Conservation (phyloP, 768 basidiomycete species). For the Pulveroboletus sp. region DNA sequence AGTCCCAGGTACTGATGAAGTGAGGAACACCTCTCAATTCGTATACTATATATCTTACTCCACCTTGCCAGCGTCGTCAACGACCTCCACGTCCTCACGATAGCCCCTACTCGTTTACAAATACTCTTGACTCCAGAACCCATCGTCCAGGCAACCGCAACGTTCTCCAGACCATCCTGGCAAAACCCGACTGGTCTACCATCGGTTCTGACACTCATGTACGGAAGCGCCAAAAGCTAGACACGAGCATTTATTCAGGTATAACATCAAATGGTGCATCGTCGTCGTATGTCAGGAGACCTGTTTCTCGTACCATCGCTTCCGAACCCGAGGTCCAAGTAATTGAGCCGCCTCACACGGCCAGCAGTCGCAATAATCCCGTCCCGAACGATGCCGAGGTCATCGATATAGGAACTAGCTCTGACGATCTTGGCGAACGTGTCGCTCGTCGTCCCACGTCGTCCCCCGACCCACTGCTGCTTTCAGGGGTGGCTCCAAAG, state of each 20-base stretch:
- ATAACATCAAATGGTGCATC: constrained; percentile 1
- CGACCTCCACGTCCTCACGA: constrained; percentile 3
- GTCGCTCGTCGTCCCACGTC: constrained; percentile 11
- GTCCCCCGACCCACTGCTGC: constrained; percentile 24
- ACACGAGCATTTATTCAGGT: not conserved
- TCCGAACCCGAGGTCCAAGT: constrained; percentile 25
- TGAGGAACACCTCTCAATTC: constrained; percentile 10
- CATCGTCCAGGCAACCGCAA: constrained; percentile 24
- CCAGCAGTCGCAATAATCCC: not conserved
- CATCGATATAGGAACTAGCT: constrained; percentile 14
- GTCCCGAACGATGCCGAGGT: constrained; percentile 17
- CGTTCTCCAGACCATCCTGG: constrained; percentile 18
- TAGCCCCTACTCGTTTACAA: constrained; percentile 12
- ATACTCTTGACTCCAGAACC: not conserved
- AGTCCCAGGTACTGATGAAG: constrained; percentile 10
- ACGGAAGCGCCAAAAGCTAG: constrained; percentile 25
- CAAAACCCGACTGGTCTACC: not conserved
- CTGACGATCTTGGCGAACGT: constrained; percentile 23
- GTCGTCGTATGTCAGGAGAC: not conserved
- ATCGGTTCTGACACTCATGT: constrained; percentile 2
- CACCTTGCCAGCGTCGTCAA: constrained; percentile 7
- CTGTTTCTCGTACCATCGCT: not conserved
- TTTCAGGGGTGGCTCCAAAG: not conserved
- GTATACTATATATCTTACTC: constrained; percentile 4
- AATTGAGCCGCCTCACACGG: constrained; percentile 2